Base-by-base conservation (phyloP, 805 yeast species). In the Saturnispora galanensis region DNA sequence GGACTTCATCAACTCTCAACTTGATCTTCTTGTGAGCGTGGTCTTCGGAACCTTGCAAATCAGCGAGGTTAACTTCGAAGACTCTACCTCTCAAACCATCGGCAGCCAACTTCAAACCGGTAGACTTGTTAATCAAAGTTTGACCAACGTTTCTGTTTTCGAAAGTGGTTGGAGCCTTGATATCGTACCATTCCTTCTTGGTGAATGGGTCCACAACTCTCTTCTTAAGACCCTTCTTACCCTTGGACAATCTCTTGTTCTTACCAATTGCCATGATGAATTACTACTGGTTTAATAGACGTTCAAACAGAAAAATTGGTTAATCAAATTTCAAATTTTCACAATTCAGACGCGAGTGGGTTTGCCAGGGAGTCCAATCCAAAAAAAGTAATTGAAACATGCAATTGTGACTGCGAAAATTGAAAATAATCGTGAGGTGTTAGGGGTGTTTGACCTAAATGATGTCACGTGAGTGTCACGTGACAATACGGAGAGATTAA, bases 151-250 rank as follows among this genome's bases (percentile, higher is more conserved):
- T 86, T 77, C 96, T 89, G 84, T 86, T 87, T 75, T 89, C 97
- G 66, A 89, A 90, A 63, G 96, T 88, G 64, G 97, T 82, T 67
- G 97, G 97, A 58, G 97, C 97, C 79, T 89, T 88, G 76, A 89
- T 86, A 73, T 85, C 95, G 73, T 77, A 89, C 97, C 97, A 90
- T 65, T 89, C 97, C 77, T 90, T 90, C 75, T 89, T 88, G 82
- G 96, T 79, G 93, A 90, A 90, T 69, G 97, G 97, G 80, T 90
- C 98, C 61, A 88, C 95, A 69, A 85, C 93, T 83, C 83, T 90
- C 95, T 90, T 93, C 95, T 90, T 90, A 73, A 87, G 76, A 68
- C 97, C 97, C 76, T 90, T 90, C 87, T 84, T 83, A 68, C 93
- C 90, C 69, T 76, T 75, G 69, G 81, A 77, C 65, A 84, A 78